These are phyloP conservation scores for Vitis hybrid DNA, from an alignment of 177 flowering plant genomes.

Conservation along the genomic window DNA sequence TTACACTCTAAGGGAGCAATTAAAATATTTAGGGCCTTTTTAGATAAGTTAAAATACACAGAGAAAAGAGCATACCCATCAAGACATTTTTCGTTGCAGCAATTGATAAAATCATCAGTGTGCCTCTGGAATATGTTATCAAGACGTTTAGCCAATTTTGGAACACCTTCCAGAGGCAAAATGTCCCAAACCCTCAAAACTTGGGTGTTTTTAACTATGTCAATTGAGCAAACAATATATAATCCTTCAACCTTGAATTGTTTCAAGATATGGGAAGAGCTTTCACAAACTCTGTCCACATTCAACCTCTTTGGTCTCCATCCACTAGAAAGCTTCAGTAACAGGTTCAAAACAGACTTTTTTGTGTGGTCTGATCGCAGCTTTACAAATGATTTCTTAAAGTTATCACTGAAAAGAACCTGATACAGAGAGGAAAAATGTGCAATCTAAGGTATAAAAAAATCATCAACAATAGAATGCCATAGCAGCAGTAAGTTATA, in stretches of 20 bases:
- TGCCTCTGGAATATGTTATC: conserved; percentile 41
- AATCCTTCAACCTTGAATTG: conserved; percentile 48
- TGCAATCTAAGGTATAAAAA: background rate
- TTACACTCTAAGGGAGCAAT: too few relatives aligned
- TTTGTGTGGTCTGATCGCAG: conserved; percentile 26
- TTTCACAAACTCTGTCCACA: conserved; percentile 34
- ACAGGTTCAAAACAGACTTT: conserved; percentile 37
- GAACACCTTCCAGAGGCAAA: conserved; percentile 47
- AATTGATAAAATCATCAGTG: conserved; percentile 49
- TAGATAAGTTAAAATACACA: background rate
- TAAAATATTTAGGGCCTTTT: background rate
- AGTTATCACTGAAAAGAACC: conserved; percentile 56
- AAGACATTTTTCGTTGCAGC: conserved; percentile 44
- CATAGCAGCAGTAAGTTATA: too few relatives aligned
- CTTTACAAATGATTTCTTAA: conserved; percentile 38
- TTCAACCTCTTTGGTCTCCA: conserved; percentile 59
- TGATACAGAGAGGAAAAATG: conserved; percentile 8
- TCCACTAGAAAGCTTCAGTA: conserved; percentile 58
- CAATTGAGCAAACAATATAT: conserved; percentile 51
- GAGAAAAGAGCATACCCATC: conserved; percentile 45
- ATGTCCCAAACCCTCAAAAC: conserved; percentile 72
- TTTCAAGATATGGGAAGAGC: conserved; percentile 46
- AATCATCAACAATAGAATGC: background rate
- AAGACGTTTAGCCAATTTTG: conserved; percentile 47
- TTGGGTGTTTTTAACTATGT: conserved; percentile 50